phyloP scores from a whole-genome alignment of 192 early-diverging fungal species.

The Linnemannia exigua region DNA sequence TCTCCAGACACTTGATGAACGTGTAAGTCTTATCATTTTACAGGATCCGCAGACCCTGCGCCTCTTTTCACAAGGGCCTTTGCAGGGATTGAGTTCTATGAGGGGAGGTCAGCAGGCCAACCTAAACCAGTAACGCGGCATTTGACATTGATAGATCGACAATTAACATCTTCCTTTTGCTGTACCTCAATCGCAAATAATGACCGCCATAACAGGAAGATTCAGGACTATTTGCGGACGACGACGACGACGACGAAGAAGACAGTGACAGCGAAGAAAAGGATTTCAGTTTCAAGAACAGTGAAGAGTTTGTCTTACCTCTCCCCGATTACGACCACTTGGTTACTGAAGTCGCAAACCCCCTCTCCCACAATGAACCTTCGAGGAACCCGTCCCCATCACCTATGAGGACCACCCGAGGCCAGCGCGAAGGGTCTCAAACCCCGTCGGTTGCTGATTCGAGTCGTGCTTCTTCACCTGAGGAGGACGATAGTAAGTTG shows the following conservation, averaged over 20 bases:
- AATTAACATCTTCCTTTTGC: not conserved
- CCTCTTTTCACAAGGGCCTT: too few relatives aligned
- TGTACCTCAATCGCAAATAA: not conserved
- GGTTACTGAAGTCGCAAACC: conserved; percentile 56
- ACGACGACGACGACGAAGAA: conserved; percentile 36
- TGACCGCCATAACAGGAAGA: conserved; percentile 49
- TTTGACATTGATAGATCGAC: too few relatives aligned
- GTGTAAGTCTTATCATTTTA: conserved; percentile 33
- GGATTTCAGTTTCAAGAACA: conserved; percentile 52
- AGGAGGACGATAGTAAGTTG: conserved; percentile 64
- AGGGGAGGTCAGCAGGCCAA: too few relatives aligned
- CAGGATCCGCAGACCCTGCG: not conserved
- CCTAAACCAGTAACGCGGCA: too few relatives aligned
- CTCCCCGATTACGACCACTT: conserved; percentile 63
- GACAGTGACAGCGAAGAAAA: conserved; percentile 29
- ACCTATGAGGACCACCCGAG: conserved; percentile 53
- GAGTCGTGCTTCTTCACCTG: conserved; percentile 62
- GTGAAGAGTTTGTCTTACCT: conserved; percentile 64
- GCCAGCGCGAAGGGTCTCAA: conserved; percentile 61
- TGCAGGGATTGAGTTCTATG: too few relatives aligned
- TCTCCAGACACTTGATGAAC: conserved; percentile 62
- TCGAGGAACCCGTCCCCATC: conserved; percentile 44
- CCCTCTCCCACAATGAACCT: conserved; percentile 50
- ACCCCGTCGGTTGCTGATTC: conserved; percentile 61
- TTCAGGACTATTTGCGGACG: conserved; percentile 21